These are phyloP conservation scores for Parathielavia hyrcaniae DNA, from an alignment of 495 filamentous ascomycete species.

Conservation along the genomic window DNA sequence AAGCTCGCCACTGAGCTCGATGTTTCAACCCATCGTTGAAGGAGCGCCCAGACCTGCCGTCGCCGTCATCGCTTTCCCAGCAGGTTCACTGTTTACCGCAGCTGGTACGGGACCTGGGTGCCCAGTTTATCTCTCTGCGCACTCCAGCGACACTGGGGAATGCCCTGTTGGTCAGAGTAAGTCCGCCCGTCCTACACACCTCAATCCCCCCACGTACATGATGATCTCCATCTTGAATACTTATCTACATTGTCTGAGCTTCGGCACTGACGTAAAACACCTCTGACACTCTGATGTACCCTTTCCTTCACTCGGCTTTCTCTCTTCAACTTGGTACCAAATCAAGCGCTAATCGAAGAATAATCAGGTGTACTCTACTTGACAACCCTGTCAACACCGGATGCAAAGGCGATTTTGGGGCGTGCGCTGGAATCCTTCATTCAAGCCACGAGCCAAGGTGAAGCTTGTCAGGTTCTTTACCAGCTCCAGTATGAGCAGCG, in stretches of 20 bases:
- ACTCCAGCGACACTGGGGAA: slow-evolving; percentile 83
- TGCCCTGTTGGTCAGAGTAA: slow-evolving; percentile 84
- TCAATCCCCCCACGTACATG: slow-evolving; percentile 35
- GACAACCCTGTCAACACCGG: slow-evolving; percentile 43
- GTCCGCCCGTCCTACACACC: slow-evolving; percentile 31
- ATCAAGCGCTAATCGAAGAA: slow-evolving; percentile 43
- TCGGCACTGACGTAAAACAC: slow-evolving; percentile 74
- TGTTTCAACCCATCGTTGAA: slow-evolving; percentile 69
- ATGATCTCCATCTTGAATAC: slow-evolving; percentile 86
- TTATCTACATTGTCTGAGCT: slow-evolving; percentile 99
- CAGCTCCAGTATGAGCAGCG: slow-evolving; percentile 56
- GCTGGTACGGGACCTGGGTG: slow-evolving; percentile 32
- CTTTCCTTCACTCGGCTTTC: slow-evolving; percentile 29
- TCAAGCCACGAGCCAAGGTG: slow-evolving; percentile 30
- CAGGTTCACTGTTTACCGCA: slow-evolving; percentile 39
- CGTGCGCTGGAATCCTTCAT: slow-evolving; percentile 53
- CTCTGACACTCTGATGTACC: slow-evolving; percentile 83
- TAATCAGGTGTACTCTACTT: slow-evolving; percentile 64
- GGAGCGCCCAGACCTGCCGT: slow-evolving; percentile 68
- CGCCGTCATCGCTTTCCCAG: slow-evolving; percentile 65
- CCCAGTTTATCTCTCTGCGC: slow-evolving; percentile 67
- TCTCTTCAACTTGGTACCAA: slow-evolving; percentile 11
- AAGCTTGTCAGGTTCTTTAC: slow-evolving; percentile 48
- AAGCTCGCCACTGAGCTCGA: slow-evolving; percentile 54
- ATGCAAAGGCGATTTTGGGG: slow-evolving; percentile 43